Percentiles rank a stretch among this genome's conserved stretches.
Evolutionary conservation across 352 stramenopile species (phyloP).

Genomic region (Phytopythium boreale): DNA sequence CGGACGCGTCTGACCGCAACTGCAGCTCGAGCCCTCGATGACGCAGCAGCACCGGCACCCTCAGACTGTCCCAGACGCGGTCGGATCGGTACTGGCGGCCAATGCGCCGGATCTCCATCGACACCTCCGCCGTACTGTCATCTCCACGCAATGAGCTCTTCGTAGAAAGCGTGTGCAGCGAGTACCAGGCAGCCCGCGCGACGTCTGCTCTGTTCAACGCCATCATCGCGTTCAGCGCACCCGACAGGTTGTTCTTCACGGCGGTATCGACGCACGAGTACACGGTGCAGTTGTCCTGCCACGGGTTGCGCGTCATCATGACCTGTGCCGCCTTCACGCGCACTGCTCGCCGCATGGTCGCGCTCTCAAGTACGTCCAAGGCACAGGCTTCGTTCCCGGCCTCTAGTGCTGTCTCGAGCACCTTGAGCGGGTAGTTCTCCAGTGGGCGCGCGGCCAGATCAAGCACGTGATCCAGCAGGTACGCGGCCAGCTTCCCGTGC

Average conservation of each 20-base stretch:
- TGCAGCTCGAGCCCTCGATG: conserved; percentile 2
- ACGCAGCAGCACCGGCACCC: conserved; percentile 18
- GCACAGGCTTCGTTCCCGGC: conserved; percentile 9
- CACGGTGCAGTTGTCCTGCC: conserved; percentile 21
- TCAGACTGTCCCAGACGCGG: conserved; percentile 14
- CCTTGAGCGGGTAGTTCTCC: conserved; percentile 19
- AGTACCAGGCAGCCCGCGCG: conserved; percentile 16
- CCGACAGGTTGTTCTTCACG: conserved; percentile 7
- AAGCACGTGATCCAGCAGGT: conserved; percentile 12
- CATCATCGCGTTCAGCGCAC: conserved; percentile 14
- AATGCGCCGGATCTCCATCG: conserved; percentile 1
- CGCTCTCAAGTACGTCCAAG: conserved; percentile 14
- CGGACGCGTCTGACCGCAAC: neutral
- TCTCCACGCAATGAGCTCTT: neutral
- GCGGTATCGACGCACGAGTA: conserved; percentile 23
- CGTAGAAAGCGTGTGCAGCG: conserved; percentile 11
- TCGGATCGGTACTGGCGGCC: conserved; percentile 17
- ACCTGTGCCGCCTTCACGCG: conserved; percentile 9
- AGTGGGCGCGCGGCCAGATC: conserved; percentile 2
- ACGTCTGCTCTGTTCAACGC: conserved; percentile 12
- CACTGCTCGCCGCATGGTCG: conserved; percentile 15
- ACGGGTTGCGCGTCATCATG: conserved; percentile 13
- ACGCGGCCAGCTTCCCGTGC: conserved; percentile 6
- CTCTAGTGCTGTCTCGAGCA: conserved; percentile 15
- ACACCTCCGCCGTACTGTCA: neutral